Base-by-base conservation (phyloP, 139 green algal genomes). In the Closterium sp. region DNA sequence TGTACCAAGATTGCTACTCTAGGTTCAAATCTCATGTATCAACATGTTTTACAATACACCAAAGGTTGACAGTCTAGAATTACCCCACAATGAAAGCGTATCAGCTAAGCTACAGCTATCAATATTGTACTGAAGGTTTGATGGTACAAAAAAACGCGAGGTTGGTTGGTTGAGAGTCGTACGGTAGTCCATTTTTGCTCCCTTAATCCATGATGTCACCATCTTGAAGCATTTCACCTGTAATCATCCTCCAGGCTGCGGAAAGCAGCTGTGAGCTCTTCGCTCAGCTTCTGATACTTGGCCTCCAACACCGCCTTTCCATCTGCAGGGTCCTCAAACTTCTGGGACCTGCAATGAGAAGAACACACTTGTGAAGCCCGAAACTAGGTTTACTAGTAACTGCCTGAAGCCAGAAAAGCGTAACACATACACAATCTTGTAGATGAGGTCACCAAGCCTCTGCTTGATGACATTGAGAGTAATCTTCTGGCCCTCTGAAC, bases 391-490 rank as follows among this genome's bases (percentile, higher is more conserved):
- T 11, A 62, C 28, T 90, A 6, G 27, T 11, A 19, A 62, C 13
- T 19, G n/a, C 88, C 28, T 10, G 34, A 38, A 86, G 27, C 85
- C 19, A 24, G 86, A 89, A 50, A 24, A 79, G 62, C 10, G 24
- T 86, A 88, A 28, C 70, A 38, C 91, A 30, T 94, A 94, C 91
- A 94, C 91, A 86, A 96, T 50, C n/a, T 85, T 85, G 91, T 95
- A 95, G 91, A 95, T 94, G 27, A 98, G 92, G 94, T 99, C 98
- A n/a, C 95, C 93, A 93, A 99, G 93, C 79, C 98, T 96, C 87
- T 97, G 92, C 96, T 98, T 99, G 95, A 99, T 98, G 86, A 99
- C 93, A 95, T 99, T 98, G 95, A 97, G 97, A 1, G 98, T 99
- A 93, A 99, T 97, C 91, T 97, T 97, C 89, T 96, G 92, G 27